A percentile compares a stretch with the other conserved stretches of the same genome.
phyloP scores from a whole-genome alignment of 2,329 filamentous ascomycete genomes.

The Apiospora marii region DNA sequence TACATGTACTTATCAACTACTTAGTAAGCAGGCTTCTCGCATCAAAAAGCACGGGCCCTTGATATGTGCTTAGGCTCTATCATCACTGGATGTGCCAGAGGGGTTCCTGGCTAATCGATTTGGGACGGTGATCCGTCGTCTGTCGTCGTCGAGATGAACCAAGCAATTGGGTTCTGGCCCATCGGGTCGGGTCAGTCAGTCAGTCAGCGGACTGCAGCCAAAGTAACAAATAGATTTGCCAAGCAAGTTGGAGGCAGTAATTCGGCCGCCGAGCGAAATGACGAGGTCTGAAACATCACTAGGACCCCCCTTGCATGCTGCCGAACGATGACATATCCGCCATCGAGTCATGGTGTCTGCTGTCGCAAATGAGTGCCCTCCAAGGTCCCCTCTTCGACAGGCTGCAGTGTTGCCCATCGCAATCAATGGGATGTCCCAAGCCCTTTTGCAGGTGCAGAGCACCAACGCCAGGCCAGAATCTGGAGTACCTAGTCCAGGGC shows the following conservation, averaged over 20 bases:
- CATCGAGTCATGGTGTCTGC: not conserved
- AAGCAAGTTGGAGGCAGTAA: not conserved
- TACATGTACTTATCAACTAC: not conserved
- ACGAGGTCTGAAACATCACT: not conserved
- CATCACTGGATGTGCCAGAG: not conserved
- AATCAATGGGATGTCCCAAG: not conserved
- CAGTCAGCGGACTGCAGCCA: not conserved
- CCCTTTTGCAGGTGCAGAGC: not conserved
- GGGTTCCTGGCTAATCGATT: not conserved
- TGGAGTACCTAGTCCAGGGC: not conserved
- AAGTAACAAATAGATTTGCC: conserved; percentile 5
- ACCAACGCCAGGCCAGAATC: conserved; percentile 1
- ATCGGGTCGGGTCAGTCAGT: not conserved
- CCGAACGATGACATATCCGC: not conserved
- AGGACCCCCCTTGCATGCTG: conserved; percentile 5
- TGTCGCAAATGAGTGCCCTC: conserved; percentile 7
- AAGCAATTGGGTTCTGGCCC: not conserved
- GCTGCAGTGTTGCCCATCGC: not conserved
- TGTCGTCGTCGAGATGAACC: not conserved
- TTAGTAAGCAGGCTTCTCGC: not conserved
- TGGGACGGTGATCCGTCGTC: not conserved
- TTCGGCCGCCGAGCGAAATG: not conserved
- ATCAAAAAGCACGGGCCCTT: not conserved
- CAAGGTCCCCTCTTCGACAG: not conserved
- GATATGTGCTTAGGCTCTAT: not conserved